Percentiles rank a stretch among this genome's conserved stretches.
Conservation (phyloP, 352 stramenopile genomes). For the Globisporangium parvum region DNA sequence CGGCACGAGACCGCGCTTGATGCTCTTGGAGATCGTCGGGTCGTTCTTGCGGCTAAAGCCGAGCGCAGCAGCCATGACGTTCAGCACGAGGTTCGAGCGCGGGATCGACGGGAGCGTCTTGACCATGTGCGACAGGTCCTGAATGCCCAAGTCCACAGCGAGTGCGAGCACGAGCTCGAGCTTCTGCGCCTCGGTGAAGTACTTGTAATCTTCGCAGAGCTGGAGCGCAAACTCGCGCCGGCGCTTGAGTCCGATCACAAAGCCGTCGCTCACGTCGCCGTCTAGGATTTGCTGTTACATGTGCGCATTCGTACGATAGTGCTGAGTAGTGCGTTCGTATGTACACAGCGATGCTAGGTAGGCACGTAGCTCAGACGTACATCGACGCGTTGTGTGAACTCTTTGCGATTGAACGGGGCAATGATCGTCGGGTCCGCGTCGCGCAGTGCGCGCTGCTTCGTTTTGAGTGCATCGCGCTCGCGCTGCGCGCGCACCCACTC, state of each 20-base stretch:
- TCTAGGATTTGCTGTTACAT: constrained; percentile 41
- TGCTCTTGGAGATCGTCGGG: constrained; percentile 77
- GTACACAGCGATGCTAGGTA: not conserved
- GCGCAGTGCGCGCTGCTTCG: constrained; percentile 21
- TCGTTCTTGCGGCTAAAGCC: constrained; percentile 81
- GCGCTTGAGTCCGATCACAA: constrained; percentile 78
- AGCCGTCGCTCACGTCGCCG: constrained; percentile 66
- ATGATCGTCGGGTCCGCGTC: constrained; percentile 25
- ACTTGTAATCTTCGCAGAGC: constrained; percentile 69
- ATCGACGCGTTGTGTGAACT: constrained; percentile 55
- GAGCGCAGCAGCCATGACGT: constrained; percentile 65
- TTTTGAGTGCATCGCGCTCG: constrained; percentile 31
- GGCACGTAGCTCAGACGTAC: not conserved
- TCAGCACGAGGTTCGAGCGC: constrained; percentile 73
- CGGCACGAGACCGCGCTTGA: constrained; percentile 79
- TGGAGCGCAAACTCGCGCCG: constrained; percentile 70
- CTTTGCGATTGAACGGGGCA: constrained; percentile 49
- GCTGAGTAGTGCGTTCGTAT: not conserved
- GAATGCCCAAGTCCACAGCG: constrained; percentile 69
- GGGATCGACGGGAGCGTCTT: constrained; percentile 74
- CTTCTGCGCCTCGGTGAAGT: constrained; percentile 73
- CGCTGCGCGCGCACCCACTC: constrained; percentile 46
- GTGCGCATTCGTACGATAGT: not conserved
- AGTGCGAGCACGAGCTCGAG: constrained; percentile 75
- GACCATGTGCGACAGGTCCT: constrained; percentile 78